These are phyloP conservation scores for Babesia bovis DNA, from an alignment of 169 alveolate genomes.

Conservation along the genomic window DNA sequence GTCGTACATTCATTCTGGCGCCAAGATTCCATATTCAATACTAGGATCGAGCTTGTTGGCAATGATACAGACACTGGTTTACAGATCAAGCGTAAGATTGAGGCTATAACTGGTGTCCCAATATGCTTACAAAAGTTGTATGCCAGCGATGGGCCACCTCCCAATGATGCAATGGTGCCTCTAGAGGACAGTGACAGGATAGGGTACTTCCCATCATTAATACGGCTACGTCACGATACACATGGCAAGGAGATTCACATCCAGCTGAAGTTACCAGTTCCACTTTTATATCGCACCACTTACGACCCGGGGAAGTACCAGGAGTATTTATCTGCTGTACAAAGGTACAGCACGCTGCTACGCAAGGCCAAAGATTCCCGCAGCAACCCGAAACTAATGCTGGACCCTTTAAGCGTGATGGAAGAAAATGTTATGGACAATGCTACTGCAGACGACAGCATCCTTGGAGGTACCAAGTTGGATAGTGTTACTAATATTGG, in stretches of 20 bases:
- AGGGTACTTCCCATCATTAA: not conserved
- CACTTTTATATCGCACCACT: not conserved
- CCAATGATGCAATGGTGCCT: not conserved
- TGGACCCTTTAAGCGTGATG: not conserved
- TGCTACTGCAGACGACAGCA: not conserved
- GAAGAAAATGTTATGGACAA: not conserved
- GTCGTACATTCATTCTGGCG: slow-evolving; percentile 63
- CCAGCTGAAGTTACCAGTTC: slow-evolving; percentile 55
- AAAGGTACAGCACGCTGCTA: slow-evolving; percentile 30
- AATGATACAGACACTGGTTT: slow-evolving; percentile 12
- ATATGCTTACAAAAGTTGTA: slow-evolving; percentile 36
- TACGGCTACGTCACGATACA: slow-evolving; percentile 21
- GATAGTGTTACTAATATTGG: not conserved
- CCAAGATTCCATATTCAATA: slow-evolving; percentile 55
- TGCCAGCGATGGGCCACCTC: slow-evolving; percentile 14
- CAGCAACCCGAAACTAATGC: slow-evolving; percentile 12
- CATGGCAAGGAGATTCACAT: slow-evolving; percentile 34
- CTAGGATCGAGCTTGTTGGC: slow-evolving; percentile 19
- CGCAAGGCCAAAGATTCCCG: slow-evolving; percentile 5
- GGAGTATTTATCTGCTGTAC: slow-evolving; percentile 40
- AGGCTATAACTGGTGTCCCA: slow-evolving; percentile 49
- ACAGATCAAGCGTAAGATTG: slow-evolving; percentile 17
- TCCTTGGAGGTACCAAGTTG: not conserved
- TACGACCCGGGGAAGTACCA: slow-evolving; percentile 4
- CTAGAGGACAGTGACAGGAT: slow-evolving; percentile 9